Evolutionary conservation across 2,329 filamentous ascomycete genomes (phyloP).

Genomic region (Chaetomium globosum): DNA sequence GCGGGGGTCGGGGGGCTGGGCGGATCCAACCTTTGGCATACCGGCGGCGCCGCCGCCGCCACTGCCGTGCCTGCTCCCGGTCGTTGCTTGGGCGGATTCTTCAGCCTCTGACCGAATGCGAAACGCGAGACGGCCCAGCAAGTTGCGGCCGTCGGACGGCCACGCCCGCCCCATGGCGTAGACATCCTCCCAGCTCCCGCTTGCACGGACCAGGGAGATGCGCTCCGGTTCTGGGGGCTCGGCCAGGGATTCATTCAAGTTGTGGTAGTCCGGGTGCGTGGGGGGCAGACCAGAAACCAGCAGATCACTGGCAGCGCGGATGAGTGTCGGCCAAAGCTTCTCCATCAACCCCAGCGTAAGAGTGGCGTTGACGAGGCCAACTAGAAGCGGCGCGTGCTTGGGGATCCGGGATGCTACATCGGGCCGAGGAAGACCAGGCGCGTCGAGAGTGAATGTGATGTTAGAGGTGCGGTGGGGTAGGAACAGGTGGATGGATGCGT

Average conservation of each 20-base stretch:
- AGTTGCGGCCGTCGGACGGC: background rate
- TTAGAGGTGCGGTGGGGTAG: background rate
- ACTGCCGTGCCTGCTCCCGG: no score
- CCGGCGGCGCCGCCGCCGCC: no score
- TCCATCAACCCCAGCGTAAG: conserved; percentile 3
- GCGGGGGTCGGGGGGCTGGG: background rate
- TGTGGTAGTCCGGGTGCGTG: background rate
- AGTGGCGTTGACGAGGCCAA: background rate
- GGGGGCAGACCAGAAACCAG: background rate
- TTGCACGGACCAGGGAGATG: background rate
- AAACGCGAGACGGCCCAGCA: no score
- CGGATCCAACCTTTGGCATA: background rate
- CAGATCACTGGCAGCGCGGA: background rate
- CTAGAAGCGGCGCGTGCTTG: background rate
- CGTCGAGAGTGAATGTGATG: background rate
- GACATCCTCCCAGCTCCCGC: background rate
- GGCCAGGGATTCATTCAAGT: background rate
- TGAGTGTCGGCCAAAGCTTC: background rate
- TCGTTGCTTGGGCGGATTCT: no score
- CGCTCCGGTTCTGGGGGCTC: background rate
- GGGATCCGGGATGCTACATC: background rate
- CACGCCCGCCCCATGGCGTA: background rate
- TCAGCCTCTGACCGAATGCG: no score
- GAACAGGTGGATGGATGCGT: background rate
- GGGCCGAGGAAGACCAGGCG: background rate